A percentile compares a stretch with the other conserved stretches of the same genome.
Evolutionary conservation across 805 yeast genomes (phyloP).

Genomic region (Wickerhamiella cacticola): DNA sequence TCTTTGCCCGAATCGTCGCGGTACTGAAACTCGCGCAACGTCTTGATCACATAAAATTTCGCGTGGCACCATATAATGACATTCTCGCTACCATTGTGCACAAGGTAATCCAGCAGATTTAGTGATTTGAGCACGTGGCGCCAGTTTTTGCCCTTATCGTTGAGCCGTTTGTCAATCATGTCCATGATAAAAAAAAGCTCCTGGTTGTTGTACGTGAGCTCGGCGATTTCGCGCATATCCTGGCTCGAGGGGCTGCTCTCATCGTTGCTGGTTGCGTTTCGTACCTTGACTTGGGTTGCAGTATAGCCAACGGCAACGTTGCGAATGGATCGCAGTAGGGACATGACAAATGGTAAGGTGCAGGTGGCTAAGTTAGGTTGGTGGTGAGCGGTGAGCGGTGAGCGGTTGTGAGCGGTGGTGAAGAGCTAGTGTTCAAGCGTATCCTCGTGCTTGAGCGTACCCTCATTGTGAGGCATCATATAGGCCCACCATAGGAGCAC

Average conservation of each 20-base stretch:
- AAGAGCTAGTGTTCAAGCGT: no score
- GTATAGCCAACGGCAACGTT: constrained; percentile 87
- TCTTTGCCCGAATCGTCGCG: constrained; percentile 67
- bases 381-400: no score
- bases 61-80: constrained; percentile 88
- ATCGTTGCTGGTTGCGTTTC: constrained; percentile 84
- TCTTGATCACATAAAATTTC: constrained; percentile 75
- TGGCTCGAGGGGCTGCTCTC: constrained; percentile 68
- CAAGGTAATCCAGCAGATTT: constrained; percentile 77
- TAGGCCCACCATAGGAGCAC: no score
- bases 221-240: constrained; percentile 75
- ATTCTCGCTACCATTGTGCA: constrained; percentile 74
- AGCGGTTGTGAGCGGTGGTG: no score
- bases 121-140: constrained; percentile 87
- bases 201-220: constrained; percentile 53
- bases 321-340: constrained; percentile 72
- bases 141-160: constrained; percentile 96
- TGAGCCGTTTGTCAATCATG: constrained; percentile 79
- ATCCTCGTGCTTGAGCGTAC: no score
- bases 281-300: constrained; percentile 69
- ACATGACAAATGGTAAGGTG: constrained; percentile 33
- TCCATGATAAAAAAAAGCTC: constrained; percentile 87
- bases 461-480: no score
- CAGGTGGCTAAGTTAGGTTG: no score
- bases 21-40: constrained; percentile 79